Evolutionary conservation across 169 alveolate species (phyloP), one percentile per base, ranked within the genome.

Genomic region (Toxoplasma gondii): DNA sequence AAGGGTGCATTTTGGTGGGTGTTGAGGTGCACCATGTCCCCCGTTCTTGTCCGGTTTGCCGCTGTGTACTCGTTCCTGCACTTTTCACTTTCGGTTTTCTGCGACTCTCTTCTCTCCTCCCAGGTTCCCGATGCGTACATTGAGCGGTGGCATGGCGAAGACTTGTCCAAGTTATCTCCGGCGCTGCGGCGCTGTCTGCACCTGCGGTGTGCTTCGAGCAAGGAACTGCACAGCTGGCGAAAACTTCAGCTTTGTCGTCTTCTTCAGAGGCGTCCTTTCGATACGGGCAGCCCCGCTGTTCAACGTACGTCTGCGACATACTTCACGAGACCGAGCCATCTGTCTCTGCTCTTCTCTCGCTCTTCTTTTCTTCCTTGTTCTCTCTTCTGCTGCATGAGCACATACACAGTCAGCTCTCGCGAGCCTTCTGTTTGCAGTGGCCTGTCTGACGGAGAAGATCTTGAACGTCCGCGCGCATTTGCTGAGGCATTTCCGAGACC

Each of bases 391-490:
- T 49, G 58, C 58, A 7, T 49, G 22, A 49, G 22, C 58, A 12
- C 58, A 49, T 12, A 4, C 22, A 49, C 12, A 12, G 58, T 49
- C 58, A 7, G 22, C 12, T 12, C 58, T 7, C 58, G 58, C 58
- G 22, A 7, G 58, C 12, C 58, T 49, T 49, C 58, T 49, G 58
- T 49, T 49, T 12, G 67, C 93, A 96, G 98, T 97, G 54, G 98
- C 97, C 39, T 97, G 98, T 88, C 96, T 97, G 39, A 96, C 98
- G 43, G 98, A 97, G 96, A 97, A 97, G 95, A 97, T 97, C 80
- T 95, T 97, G 91, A 97, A 97, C 91, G 97, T 97, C 53, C 94
- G 98, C 74, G 98, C 97, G 81, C 98, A 97, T 69, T 84, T 97
- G 91, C 97, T 97, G 39, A 93, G 96, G 88, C 92, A 96, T 93